Percentiles rank a stretch among this genome's conserved stretches.
Conservation (phyloP, 2,329 filamentous ascomycete genomes). For the Aureobasidium pullulans region DNA sequence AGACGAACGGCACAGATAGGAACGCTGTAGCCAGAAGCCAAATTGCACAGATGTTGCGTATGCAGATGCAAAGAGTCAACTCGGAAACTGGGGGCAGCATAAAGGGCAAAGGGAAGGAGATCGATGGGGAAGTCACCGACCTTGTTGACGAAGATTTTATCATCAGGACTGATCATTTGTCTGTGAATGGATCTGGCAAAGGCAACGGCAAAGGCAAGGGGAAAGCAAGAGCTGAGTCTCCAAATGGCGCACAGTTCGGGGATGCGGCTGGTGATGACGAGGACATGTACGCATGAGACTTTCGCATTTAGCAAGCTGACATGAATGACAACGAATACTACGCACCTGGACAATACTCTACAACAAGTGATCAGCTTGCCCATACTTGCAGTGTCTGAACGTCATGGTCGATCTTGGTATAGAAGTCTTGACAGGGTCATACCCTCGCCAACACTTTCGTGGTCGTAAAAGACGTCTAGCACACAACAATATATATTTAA, state of each 20-base stretch:
- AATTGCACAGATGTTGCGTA: slow-evolving; percentile 15
- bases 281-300: slow-evolving; percentile 35
- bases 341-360: not conserved
- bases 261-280: slow-evolving; percentile 32
- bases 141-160: slow-evolving; percentile 35
- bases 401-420: not conserved
- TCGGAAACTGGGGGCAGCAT: slow-evolving; percentile 18
- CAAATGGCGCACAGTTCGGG: slow-evolving; percentile 29
- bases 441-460: not conserved
- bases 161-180: slow-evolving; percentile 32
- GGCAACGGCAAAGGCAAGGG: slow-evolving; percentile 30
- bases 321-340: not conserved
- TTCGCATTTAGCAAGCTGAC: not conserved
- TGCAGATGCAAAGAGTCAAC: slow-evolving; percentile 13
- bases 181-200: slow-evolving; percentile 22
- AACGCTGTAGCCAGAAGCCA: slow-evolving; percentile 4
- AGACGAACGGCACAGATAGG: not conserved
- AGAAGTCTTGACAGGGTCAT: not conserved
- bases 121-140: slow-evolving; percentile 13
- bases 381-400: not conserved
- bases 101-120: slow-evolving; percentile 25
- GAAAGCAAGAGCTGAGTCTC: slow-evolving; percentile 30
- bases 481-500: not conserved
- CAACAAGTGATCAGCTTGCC: not conserved
- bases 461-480: not conserved